Evolutionary conservation across 257 asterid genomes (phyloP).

Genomic region (Apocynum venetum): DNA sequence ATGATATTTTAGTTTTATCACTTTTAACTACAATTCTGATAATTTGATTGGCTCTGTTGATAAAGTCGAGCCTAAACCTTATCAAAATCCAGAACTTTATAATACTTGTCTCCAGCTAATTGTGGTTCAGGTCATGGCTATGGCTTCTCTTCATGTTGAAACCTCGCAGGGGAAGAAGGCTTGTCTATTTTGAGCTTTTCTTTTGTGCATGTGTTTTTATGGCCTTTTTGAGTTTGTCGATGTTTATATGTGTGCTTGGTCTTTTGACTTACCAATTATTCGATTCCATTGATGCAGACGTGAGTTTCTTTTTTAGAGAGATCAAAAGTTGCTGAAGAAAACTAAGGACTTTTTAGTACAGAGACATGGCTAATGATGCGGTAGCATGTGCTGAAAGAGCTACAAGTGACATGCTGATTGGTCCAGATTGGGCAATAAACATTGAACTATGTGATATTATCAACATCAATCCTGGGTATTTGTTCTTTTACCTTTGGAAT

Average conservation of each 20-base stretch:
- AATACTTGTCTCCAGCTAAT: not conserved
- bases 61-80: not conserved
- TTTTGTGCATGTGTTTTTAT: not conserved
- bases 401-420: constrained; percentile 82
- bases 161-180: not conserved
- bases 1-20: constrained; percentile 14
- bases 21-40: not conserved
- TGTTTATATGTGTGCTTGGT: not conserved
- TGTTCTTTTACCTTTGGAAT: not conserved
- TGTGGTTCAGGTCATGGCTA: not conserved
- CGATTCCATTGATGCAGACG: not conserved
- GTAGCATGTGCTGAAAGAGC: constrained; percentile 96
- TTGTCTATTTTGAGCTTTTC: not conserved
- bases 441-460: constrained; percentile 88
- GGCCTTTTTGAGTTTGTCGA: not conserved
- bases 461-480: constrained; percentile 77
- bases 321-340: constrained; percentile 21
- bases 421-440: constrained; percentile 99
- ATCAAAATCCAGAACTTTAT: not conserved
- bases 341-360: constrained; percentile 19
- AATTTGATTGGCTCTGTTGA: constrained; percentile 1
- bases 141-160: not conserved
- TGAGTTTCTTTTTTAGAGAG: constrained; percentile 7
- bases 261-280: not conserved
- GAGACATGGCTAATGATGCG: constrained; percentile 68